Percentiles rank a stretch among this genome's conserved stretches.
These are phyloP conservation scores for Ceratobasidium theobromae DNA, from an alignment of 1,284 basidiomycete species.

Conservation along the genomic window DNA sequence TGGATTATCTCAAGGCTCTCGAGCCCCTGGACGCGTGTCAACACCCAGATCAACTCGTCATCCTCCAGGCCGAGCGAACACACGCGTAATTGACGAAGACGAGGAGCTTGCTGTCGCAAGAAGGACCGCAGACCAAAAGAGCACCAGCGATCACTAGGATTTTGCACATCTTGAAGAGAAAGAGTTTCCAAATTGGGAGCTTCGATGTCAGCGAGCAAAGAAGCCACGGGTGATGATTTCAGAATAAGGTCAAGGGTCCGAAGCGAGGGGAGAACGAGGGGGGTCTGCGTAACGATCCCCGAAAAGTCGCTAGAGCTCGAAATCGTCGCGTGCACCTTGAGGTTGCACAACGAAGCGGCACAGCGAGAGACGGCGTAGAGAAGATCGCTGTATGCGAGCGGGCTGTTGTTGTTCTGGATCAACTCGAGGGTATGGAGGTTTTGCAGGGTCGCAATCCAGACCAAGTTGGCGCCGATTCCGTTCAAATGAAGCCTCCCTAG, in stretches of 20 bases:
- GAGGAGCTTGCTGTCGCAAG: slow-evolving; percentile 16
- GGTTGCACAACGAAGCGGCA: slow-evolving; percentile 12
- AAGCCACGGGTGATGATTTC: slow-evolving; percentile 25
- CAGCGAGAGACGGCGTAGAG: slow-evolving; percentile 15
- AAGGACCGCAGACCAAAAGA: slow-evolving; percentile 31
- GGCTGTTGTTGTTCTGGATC: slow-evolving; percentile 13
- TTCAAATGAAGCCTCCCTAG: slow-evolving; percentile 14
- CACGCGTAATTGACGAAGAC: slow-evolving; percentile 12
- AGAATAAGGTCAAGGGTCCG: slow-evolving; percentile 26
- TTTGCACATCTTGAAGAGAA: slow-evolving; percentile 21
- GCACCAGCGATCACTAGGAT: slow-evolving; percentile 31
- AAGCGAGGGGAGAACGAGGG: slow-evolving; percentile 14
- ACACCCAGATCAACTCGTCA: slow-evolving; percentile 23
- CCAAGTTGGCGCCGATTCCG: slow-evolving; percentile 19
- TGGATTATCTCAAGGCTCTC: slow-evolving; percentile 23
- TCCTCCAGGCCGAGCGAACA: slow-evolving; percentile 28
- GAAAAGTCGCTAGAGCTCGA: not conserved
- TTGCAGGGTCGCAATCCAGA: slow-evolving; percentile 17
- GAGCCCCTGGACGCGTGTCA: slow-evolving; percentile 22
- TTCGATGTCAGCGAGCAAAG: slow-evolving; percentile 25
- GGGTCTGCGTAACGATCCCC: not conserved
- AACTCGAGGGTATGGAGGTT: slow-evolving; percentile 20
- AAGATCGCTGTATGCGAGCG: slow-evolving; percentile 15
- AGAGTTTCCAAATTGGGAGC: slow-evolving; percentile 22
- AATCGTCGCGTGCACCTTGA: slow-evolving; percentile 24